phyloP scores from a whole-genome alignment of 495 filamentous ascomycete genomes.

The Neurospora tetrasperma region DNA sequence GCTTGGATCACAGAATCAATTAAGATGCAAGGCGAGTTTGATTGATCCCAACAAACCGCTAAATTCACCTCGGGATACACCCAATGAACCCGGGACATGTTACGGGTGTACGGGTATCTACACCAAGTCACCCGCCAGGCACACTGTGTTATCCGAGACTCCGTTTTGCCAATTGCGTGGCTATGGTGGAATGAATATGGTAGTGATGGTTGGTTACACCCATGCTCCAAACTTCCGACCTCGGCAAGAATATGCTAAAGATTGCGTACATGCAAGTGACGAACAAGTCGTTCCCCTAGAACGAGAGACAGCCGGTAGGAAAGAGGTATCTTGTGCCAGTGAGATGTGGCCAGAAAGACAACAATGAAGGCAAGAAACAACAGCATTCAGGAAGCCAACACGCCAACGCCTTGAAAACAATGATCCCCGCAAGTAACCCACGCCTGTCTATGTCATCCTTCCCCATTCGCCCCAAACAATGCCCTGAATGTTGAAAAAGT shows the following conservation, averaged over 20 bases:
- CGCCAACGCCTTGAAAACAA: background rate
- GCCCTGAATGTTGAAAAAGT: background rate
- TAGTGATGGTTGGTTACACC: background rate
- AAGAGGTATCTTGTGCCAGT: background rate
- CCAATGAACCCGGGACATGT: background rate
- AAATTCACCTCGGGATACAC: background rate
- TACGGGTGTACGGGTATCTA: background rate
- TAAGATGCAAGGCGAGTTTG: background rate
- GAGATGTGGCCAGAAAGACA: background rate
- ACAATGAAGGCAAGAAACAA: background rate
- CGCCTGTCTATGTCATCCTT: background rate
- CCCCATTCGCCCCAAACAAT: constrained; percentile 1
- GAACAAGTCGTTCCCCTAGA: background rate
- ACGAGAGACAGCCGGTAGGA: background rate
- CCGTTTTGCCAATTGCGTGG: background rate
- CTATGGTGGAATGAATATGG: background rate
- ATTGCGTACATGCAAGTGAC: background rate
- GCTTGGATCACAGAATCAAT: background rate
- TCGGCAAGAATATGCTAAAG: background rate
- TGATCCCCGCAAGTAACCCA: background rate
- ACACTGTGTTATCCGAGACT: background rate
- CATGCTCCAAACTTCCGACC: background rate
- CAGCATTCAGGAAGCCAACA: background rate
- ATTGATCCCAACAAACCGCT: background rate
- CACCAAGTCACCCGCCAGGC: background rate